Evolutionary conservation across 176 grass and related monocot species (phyloP).

Genomic region (Alopecurus myosuroides): DNA sequence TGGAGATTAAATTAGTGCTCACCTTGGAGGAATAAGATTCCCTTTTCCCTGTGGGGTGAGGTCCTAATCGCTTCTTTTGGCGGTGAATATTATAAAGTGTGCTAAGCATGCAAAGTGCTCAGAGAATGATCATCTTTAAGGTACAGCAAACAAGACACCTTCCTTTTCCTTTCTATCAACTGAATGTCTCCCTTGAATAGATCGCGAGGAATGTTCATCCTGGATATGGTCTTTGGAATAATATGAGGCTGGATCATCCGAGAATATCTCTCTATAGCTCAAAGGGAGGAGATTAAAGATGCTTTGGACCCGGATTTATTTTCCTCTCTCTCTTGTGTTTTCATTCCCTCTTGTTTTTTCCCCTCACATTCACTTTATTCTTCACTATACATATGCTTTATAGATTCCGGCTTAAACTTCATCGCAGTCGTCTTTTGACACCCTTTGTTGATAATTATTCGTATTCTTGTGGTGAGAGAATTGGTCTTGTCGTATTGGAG

Average conservation of each 20-base stretch:
- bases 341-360: background rate
- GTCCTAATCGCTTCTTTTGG: constrained; percentile 75
- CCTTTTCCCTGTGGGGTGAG: constrained; percentile 40
- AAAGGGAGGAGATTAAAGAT: constrained; percentile 30
- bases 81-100: constrained; percentile 77
- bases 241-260: constrained; percentile 51
- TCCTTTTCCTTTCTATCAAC: constrained; percentile 69
- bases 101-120: constrained; percentile 68
- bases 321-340: background rate
- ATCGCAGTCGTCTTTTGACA: constrained; percentile 25
- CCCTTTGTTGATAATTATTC: background rate
- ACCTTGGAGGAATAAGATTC: constrained; percentile 37
- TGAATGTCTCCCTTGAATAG: constrained; percentile 44
- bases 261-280: constrained; percentile 47
- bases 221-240: constrained; percentile 32
- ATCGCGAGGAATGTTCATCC: constrained; percentile 60
- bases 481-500: background rate
- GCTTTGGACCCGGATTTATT: constrained; percentile 15
- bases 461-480: background rate
- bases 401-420: constrained; percentile 59
- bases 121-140: constrained; percentile 69
- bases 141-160: constrained; percentile 33
- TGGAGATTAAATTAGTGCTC: constrained; percentile 17
- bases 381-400: constrained; percentile 57
- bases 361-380: constrained; percentile 67